phyloP scores from a whole-genome alignment of 306 rosid species.

The Prunus padus region DNA sequence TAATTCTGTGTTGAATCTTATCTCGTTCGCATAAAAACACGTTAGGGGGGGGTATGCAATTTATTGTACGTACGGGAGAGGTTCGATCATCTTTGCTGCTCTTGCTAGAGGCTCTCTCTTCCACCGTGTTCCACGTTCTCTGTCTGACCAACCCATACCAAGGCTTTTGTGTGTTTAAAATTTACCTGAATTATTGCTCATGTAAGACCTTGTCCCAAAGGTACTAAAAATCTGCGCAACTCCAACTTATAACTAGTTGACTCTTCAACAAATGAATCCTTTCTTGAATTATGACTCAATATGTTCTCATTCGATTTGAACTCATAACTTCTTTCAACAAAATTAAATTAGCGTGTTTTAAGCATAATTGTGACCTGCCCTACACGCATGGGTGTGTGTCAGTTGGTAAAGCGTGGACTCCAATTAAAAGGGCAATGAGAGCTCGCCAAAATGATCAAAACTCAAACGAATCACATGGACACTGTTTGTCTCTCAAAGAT shows the following conservation, averaged over 20 bases:
- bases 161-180: no score
- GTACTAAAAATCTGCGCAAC: no score
- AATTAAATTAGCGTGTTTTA: no score
- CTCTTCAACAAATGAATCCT: no score
- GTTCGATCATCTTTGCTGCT: background rate
- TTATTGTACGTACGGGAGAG: background rate
- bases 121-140: background rate
- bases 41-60: background rate
- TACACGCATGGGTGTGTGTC: background rate
- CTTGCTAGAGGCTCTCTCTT: background rate
- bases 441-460: background rate
- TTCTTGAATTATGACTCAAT: no score
- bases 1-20: conserved; percentile 37
- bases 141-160: no score
- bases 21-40: conserved; percentile 40
- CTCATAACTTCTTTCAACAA: no score
- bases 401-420: background rate
- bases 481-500: background rate
- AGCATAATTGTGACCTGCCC: no score
- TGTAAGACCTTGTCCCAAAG: no score
- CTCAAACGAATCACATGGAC: background rate
- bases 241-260: no score
- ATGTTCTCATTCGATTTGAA: no score
- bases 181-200: no score
- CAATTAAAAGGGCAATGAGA: background rate